A percentile compares a stretch with the other conserved stretches of the same genome.
These are phyloP conservation scores for Terana coerulea DNA, from an alignment of 768 basidiomycete genomes.

Conservation along the genomic window DNA sequence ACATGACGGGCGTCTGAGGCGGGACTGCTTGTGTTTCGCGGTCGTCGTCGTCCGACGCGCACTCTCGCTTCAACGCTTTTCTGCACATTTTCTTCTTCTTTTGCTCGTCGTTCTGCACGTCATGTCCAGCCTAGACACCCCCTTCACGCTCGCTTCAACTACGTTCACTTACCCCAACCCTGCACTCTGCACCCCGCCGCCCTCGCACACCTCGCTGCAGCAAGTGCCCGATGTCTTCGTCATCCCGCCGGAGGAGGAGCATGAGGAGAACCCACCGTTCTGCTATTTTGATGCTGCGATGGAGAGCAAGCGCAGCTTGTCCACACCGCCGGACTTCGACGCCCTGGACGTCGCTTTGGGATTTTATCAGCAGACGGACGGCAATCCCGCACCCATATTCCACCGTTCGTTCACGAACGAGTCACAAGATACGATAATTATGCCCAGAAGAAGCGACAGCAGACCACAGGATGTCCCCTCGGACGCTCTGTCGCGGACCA, in stretches of 20 bases:
- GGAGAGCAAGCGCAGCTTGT: conserved; percentile 17
- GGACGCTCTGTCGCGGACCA: background rate
- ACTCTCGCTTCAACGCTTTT: background rate
- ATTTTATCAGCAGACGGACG: conserved; percentile 26
- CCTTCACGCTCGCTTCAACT: conserved; percentile 23
- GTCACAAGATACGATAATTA: conserved; percentile 25
- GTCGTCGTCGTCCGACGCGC: background rate
- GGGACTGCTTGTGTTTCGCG: background rate
- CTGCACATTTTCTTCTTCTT: background rate
- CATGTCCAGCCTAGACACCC: conserved; percentile 20
- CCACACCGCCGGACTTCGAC: conserved; percentile 28
- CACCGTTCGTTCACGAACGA: conserved; percentile 20
- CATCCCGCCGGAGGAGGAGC: conserved; percentile 35
- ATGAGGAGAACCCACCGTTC: conserved; percentile 29
- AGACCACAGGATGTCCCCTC: conserved; percentile 5
- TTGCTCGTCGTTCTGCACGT: background rate
- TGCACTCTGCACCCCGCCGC: conserved; percentile 21
- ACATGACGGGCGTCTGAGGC: conserved; percentile 4
- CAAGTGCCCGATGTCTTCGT: conserved; percentile 33
- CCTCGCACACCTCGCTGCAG: conserved; percentile 24
- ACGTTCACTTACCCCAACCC: conserved; percentile 15
- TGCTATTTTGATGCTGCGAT: conserved; percentile 30
- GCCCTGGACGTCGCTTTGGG: conserved; percentile 25
- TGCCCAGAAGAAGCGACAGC: conserved; percentile 22
- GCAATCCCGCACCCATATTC: conserved; percentile 28